Percentiles rank a stretch among this genome's conserved stretches.
Conservation (phyloP, 768 basidiomycete species). For the Tylopilus balloui region DNA sequence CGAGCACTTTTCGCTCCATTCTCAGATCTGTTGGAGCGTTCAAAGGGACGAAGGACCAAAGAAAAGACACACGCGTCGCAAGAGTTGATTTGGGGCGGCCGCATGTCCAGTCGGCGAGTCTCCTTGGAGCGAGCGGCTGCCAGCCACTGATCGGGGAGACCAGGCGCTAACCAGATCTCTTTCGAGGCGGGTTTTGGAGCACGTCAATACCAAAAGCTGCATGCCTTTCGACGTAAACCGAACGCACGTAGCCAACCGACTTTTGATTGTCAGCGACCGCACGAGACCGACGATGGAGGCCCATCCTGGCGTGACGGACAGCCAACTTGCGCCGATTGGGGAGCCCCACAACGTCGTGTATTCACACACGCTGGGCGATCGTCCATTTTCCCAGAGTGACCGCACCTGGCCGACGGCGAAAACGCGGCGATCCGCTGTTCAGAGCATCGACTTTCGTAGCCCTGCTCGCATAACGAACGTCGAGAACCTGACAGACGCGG, state of each 20-base stretch:
- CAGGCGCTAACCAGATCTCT: not conserved
- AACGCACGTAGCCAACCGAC: conserved; percentile 7
- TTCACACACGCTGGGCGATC: conserved; percentile 11
- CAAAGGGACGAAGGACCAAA: conserved; percentile 14
- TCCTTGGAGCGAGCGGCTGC: not conserved
- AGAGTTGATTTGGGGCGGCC: conserved; percentile 24
- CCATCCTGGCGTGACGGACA: conserved; percentile 7
- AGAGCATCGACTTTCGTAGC: not conserved
- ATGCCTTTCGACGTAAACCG: conserved; percentile 20
- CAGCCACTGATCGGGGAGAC: no score
- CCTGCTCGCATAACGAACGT: not conserved
- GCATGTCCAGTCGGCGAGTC: conserved; percentile 17
- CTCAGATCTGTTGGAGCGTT: conserved; percentile 21
- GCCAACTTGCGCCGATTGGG: conserved; percentile 5
- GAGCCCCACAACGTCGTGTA: not conserved
- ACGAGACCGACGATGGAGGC: not conserved
- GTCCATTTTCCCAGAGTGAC: not conserved
- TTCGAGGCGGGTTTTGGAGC: conserved; percentile 5
- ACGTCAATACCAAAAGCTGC: conserved; percentile 8
- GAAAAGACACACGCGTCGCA: conserved; percentile 1
- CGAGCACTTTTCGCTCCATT: not conserved
- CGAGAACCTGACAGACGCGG: not conserved
- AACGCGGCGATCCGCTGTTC: not conserved
- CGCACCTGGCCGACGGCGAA: not conserved
- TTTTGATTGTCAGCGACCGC: not conserved